Evolutionary conservation across 768 basidiomycete species (phyloP), one percentile per base, ranked within the genome.

Genomic region (Harrya chromipes): DNA sequence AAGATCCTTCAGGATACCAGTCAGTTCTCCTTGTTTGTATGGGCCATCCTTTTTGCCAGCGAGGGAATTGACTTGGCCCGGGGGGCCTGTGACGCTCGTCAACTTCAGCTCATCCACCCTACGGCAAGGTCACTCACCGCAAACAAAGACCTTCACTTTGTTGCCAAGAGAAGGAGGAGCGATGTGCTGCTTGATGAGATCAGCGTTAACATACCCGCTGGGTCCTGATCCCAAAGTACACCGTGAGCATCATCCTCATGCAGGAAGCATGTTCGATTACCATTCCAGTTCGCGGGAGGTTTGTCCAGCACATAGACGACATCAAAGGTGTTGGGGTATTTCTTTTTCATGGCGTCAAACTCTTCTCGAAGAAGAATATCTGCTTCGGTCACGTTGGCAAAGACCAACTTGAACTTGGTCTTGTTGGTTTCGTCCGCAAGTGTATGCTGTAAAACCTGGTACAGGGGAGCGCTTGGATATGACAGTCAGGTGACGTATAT

Each of bases 351-450:
- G 8, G 68, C 70, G 52, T 92, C 89, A 54, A 92, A 76, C 58
- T 87, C 83, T 62, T 87, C 79, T 45, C 85, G 83, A 53, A 95
- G 80, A 46, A 94, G 83, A 54, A 99, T 97, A 65, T 99, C 97
- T 46, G 80, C 75, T 65, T 93, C 90, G 13, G 91, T 81, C 34
- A 93, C 79, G 68, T 98, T 98, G 34, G 90, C 85, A 70, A 89
- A 98, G 59, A 99, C 72, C 47, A 98, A 76, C 40, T 85, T 95
- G 76, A 91, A 97, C 61, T 93, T 93, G 53, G 97, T 97, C 74
- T 85, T 91, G 81, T 98, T 97, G 36, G 70, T 58, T 27, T 80
- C 76, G 61, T 90, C 84, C 1, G 82, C 58, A 50, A 85, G 80
- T 9, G 90, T 86, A 65, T 93, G 82, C 38, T 75, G 75, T 39